phyloP scores from a whole-genome alignment of 495 filamentous ascomycete species.

The Astrothelium subdiscretum region DNA sequence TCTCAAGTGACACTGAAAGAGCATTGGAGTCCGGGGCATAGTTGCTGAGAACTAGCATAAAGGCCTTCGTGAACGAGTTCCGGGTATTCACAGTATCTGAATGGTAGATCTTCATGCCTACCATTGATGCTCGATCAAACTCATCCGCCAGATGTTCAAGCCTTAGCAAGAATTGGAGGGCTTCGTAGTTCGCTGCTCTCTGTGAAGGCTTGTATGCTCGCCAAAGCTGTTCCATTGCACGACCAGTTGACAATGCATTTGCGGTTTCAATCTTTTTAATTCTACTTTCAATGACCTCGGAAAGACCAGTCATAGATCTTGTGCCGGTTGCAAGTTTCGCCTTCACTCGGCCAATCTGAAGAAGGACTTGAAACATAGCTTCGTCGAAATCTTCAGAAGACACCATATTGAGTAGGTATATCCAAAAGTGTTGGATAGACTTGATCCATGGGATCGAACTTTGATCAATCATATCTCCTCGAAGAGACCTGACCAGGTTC shows the following conservation, averaged over 20 bases:
- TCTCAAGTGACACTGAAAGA: not conserved
- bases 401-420: conserved; percentile 23
- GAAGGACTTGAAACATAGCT: conserved; percentile 44
- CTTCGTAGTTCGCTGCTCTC: conserved; percentile 41
- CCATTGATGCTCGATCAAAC: conserved; percentile 52
- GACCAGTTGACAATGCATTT: conserved; percentile 57
- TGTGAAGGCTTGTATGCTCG: conserved; percentile 48
- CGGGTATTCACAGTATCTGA: conserved; percentile 21
- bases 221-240: conserved; percentile 83
- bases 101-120: conserved; percentile 26
- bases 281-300: not conserved
- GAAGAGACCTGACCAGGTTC: not conserved
- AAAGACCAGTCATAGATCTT: not conserved
- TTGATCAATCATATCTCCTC: not conserved
- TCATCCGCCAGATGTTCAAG: conserved; percentile 59
- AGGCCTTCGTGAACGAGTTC: conserved; percentile 15
- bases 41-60: conserved; percentile 6
- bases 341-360: conserved; percentile 30
- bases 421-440: conserved; percentile 11
- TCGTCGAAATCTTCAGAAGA: conserved; percentile 35
- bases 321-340: no score
- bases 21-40: not conserved
- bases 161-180: conserved; percentile 40
- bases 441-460: not conserved
- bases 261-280: conserved; percentile 36